These are phyloP conservation scores for Calonectria fujianensis DNA, from an alignment of 2,329 filamentous ascomycete species.

Conservation along the genomic window DNA sequence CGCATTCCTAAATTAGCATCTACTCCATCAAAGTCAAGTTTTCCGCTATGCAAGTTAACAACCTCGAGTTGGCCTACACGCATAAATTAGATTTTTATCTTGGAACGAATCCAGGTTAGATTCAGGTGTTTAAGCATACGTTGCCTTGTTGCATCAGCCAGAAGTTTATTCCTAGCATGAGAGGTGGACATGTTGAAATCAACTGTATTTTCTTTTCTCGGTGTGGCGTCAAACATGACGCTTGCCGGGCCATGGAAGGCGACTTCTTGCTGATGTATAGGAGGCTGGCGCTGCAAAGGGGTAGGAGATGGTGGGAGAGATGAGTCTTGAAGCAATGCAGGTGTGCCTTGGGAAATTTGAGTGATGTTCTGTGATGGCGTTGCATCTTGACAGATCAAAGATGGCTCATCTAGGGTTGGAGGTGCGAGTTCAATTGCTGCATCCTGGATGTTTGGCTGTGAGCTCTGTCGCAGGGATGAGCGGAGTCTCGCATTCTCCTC, in stretches of 20 bases:
- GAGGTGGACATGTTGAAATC: neutral
- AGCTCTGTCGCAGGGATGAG: constrained; percentile 52
- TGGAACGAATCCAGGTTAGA: neutral
- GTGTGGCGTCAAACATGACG: constrained; percentile 33
- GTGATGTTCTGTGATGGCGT: neutral
- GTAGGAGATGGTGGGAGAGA: neutral
- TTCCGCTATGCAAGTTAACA: constrained; percentile 65
- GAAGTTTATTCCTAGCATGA: constrained; percentile 37
- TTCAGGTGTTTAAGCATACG: constrained; percentile 47
- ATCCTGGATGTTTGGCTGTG: fast-evolving
- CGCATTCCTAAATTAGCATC: constrained; percentile 70
- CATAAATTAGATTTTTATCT: neutral
- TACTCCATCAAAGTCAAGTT: constrained; percentile 74
- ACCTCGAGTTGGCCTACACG: constrained; percentile 67
- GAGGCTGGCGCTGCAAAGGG: neutral
- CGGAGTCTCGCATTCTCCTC: constrained; percentile 62
- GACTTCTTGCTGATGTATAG: constrained; percentile 39
- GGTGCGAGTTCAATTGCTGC: neutral
- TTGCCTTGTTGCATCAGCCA: constrained; percentile 46
- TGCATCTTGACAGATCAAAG: neutral
- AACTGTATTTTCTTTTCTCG: neutral
- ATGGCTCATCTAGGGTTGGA: neutral
- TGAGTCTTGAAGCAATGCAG: neutral
- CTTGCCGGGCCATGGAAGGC: constrained; percentile 54
- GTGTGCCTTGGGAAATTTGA: neutral